Conservation (phyloP, 345 rosid species). For the Firmiana major region DNA sequence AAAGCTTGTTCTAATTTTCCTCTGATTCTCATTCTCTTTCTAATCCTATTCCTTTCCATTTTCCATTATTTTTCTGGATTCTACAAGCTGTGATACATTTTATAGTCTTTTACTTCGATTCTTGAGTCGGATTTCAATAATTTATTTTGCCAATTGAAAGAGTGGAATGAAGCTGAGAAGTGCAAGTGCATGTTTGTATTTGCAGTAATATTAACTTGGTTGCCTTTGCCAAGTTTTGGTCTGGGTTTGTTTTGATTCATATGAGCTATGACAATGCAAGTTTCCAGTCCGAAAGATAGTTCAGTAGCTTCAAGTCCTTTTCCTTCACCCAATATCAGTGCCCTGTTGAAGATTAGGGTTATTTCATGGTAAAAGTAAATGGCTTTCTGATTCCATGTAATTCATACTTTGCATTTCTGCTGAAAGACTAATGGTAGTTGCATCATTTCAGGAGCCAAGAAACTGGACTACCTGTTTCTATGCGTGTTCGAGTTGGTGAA, state of each 20-base stretch:
- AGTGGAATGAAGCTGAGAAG: not conserved
- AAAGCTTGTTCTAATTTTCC: not conserved
- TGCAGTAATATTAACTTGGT: constrained; percentile 14
- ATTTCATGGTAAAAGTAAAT: constrained; percentile 37
- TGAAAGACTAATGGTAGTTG: not conserved
- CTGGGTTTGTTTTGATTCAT: not conserved
- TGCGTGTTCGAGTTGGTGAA: constrained; percentile 41
- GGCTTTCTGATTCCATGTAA: not conserved
- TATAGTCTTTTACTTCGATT: constrained; percentile 6
- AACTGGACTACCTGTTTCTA: constrained; percentile 57
- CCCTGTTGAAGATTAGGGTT: constrained; percentile 53
- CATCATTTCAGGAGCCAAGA: constrained; percentile 49
- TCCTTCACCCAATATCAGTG: constrained; percentile 46
- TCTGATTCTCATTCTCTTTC: not conserved
- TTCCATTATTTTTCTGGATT: constrained; percentile 26
- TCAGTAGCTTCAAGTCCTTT: constrained; percentile 55
- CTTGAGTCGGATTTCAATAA: constrained; percentile 25
- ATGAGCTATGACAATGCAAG: constrained; percentile 32
- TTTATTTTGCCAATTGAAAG: constrained; percentile 24
- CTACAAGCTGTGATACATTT: constrained; percentile 12
- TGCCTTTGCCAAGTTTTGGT: not conserved
- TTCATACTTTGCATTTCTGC: not conserved
- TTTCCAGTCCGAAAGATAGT: constrained; percentile 45
- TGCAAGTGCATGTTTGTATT: constrained; percentile 2
- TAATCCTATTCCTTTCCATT: constrained; percentile 3